These are phyloP conservation scores for Xerocomellus dryophilus DNA, from an alignment of 768 basidiomycete genomes.

Conservation along the genomic window DNA sequence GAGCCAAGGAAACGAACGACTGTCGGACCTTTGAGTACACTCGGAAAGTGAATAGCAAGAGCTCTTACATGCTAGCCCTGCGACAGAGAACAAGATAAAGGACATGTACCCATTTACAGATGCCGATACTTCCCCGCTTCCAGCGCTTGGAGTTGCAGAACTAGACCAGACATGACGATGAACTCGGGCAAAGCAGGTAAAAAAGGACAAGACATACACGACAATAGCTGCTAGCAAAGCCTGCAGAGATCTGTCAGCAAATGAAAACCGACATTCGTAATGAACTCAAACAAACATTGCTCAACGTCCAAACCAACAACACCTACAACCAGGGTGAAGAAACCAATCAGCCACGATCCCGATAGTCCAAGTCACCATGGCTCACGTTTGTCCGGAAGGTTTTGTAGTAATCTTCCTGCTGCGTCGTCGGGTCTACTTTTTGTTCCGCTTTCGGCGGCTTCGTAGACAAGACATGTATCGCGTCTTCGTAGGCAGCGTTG, in stretches of 20 bases:
- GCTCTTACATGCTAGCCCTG: conserved; percentile 78
- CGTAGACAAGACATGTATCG: conserved; percentile 72
- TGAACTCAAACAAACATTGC: conserved; percentile 56
- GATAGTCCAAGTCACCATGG: not conserved
- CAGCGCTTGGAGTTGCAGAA: conserved; percentile 48
- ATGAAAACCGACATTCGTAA: not conserved
- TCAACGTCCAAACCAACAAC: conserved; percentile 83
- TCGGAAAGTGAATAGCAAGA: not conserved
- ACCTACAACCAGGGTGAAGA: conserved; percentile 42
- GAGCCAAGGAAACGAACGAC: conserved; percentile 85
- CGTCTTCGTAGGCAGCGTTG: conserved; percentile 88
- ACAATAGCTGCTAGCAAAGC: conserved; percentile 73
- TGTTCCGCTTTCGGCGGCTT: conserved; percentile 73
- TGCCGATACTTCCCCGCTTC: conserved; percentile 42
- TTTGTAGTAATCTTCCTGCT: conserved; percentile 85
- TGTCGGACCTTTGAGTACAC: conserved; percentile 28
- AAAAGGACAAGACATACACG: conserved; percentile 46
- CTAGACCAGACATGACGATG: conserved; percentile 1
- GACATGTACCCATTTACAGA: conserved; percentile 85
- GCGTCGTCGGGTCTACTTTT: conserved; percentile 57
- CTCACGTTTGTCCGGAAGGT: conserved; percentile 82
- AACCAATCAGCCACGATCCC: conserved; percentile 17
- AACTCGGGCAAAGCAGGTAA: not conserved
- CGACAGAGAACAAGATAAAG: conserved; percentile 85
- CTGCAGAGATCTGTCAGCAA: conserved; percentile 32